Percentiles rank a stretch among this genome's conserved stretches.
Conservation (phyloP, 2,329 filamentous ascomycete genomes). For the Balansia obtecta region DNA sequence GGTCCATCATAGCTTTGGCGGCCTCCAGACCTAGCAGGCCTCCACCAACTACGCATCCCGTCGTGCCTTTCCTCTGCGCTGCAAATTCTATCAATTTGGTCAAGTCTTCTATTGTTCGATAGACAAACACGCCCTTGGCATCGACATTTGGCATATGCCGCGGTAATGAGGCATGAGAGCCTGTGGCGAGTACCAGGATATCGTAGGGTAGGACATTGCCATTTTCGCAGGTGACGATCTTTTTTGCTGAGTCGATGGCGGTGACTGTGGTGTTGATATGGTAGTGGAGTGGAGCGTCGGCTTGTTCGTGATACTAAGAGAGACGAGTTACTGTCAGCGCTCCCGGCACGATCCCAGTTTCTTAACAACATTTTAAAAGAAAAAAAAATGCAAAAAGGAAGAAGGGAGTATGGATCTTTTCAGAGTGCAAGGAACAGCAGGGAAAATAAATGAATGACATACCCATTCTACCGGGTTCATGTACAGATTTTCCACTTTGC, state of each 20-base stretch:
- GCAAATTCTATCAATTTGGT: conserved; percentile 66
- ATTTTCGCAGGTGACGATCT: conserved; percentile 57
- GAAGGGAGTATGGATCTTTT: not conserved
- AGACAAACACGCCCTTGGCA: conserved; percentile 77
- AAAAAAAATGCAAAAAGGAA: not conserved
- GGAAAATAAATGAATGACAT: conserved; percentile 7
- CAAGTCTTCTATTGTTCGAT: conserved; percentile 74
- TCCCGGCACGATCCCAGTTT: not conserved
- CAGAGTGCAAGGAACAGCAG: not conserved
- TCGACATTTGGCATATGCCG: conserved; percentile 62
- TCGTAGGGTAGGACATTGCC: conserved; percentile 64
- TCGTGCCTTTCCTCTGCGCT: conserved; percentile 49
- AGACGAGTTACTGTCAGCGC: not conserved
- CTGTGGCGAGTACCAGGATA: conserved; percentile 71
- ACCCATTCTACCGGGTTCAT: conserved; percentile 78
- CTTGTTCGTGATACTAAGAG: conserved; percentile 50
- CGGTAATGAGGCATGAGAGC: conserved; percentile 70
- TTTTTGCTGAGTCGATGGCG: conserved; percentile 47
- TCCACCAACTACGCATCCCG: conserved; percentile 69
- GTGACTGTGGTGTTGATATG: conserved; percentile 63
- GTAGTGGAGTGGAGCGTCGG: conserved; percentile 57
- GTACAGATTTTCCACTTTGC: conserved; percentile 77
- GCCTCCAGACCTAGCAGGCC: conserved; percentile 79
- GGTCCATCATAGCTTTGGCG: conserved; percentile 82
- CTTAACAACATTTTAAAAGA: not conserved